Conservation (phyloP, 441 rosid genomes). For the Gossypium lobatum region DNA sequence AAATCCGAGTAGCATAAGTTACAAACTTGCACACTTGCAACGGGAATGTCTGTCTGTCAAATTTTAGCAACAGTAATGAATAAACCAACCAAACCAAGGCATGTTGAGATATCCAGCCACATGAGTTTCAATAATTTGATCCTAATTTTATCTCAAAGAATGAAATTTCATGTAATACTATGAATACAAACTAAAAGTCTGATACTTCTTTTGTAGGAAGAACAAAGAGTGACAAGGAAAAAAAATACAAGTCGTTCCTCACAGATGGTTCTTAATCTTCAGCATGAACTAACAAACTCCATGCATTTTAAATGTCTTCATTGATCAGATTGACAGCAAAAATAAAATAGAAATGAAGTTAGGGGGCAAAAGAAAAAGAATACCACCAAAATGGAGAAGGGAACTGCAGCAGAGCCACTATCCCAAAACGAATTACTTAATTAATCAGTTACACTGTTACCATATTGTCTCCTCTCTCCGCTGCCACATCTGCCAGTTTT, state of each 20-base stretch:
- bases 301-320: slow-evolving; percentile 29
- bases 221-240: slow-evolving; percentile 10
- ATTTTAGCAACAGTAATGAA: background rate
- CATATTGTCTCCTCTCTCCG: slow-evolving; percentile 56
- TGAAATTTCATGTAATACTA: background rate
- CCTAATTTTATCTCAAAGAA: background rate
- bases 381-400: slow-evolving; percentile 31
- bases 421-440: slow-evolving; percentile 9
- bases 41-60: background rate
- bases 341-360: slow-evolving; percentile 7
- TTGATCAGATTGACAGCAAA: slow-evolving; percentile 21
- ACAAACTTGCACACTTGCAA: background rate
- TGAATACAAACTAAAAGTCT: background rate
- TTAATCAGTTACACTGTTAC: slow-evolving; percentile 32
- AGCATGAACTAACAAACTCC: slow-evolving; percentile 31
- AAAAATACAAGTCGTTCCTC: slow-evolving; percentile 14
- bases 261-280: slow-evolving; percentile 30
- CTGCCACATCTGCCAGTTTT: slow-evolving; percentile 70
- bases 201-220: background rate
- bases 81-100: background rate
- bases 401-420: slow-evolving; percentile 11
- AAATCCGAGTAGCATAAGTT: background rate
- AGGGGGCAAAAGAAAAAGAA: slow-evolving; percentile 24
- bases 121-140: background rate
- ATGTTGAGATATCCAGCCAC: background rate